These are phyloP conservation scores for Colletotrichum sp. DNA, from an alignment of 2,329 filamentous ascomycete species.

Conservation along the genomic window DNA sequence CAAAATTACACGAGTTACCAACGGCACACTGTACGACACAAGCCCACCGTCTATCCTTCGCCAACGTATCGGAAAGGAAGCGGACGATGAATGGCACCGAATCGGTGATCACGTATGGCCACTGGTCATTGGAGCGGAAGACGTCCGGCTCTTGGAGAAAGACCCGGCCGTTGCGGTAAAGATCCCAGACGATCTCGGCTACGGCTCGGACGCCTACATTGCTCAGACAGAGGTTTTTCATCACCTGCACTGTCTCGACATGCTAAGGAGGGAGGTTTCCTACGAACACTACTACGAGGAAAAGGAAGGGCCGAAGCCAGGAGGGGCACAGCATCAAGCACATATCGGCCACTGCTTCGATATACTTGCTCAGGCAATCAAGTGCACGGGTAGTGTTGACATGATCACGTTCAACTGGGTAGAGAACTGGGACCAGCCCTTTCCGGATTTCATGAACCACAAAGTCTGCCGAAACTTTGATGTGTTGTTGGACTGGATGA, in stretches of 20 bases:
- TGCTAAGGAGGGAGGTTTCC: slow-evolving; percentile 27
- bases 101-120: slow-evolving; percentile 6
- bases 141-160: slow-evolving; percentile 27
- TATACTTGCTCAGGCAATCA: slow-evolving; percentile 31
- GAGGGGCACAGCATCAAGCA: slow-evolving; percentile 17
- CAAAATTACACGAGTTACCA: background rate
- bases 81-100: background rate
- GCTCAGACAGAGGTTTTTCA: slow-evolving; percentile 40
- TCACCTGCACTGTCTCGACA: slow-evolving; percentile 41
- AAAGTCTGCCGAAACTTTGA: slow-evolving; percentile 35
- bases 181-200: slow-evolving; percentile 30
- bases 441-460: slow-evolving; percentile 34
- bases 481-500: slow-evolving; percentile 17
- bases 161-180: slow-evolving; percentile 29
- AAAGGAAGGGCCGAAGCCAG: background rate
- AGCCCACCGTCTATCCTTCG: background rate
- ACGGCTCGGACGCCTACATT: slow-evolving; percentile 35
- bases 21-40: background rate
- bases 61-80: background rate
- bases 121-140: background rate
- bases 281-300: slow-evolving; percentile 4
- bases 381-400: slow-evolving; percentile 34
- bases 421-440: slow-evolving; percentile 30
- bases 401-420: slow-evolving; percentile 36
- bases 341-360: slow-evolving; percentile 35